Evolutionary conservation across 2,329 filamentous ascomycete species (phyloP).

Genomic region (Arthrinium puccinioides): DNA sequence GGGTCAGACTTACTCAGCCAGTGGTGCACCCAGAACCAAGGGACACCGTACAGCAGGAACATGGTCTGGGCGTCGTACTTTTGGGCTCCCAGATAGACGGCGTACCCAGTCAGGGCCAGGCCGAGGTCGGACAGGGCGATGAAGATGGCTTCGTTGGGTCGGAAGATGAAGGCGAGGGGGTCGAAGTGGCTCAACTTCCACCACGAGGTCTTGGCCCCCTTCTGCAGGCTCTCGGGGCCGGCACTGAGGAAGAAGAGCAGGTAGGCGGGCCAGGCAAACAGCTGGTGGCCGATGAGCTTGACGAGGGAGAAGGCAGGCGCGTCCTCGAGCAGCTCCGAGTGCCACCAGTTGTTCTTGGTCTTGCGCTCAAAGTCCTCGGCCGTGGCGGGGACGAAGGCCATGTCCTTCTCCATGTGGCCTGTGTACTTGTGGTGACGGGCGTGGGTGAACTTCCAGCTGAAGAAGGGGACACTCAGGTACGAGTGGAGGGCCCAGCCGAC

Average conservation of each 20-base stretch:
- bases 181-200: slow-evolving; percentile 51
- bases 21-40: slow-evolving; percentile 65
- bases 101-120: slow-evolving; percentile 40
- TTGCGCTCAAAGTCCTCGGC: slow-evolving; percentile 26
- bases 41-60: slow-evolving; percentile 52
- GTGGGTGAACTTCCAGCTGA: slow-evolving; percentile 67
- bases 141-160: slow-evolving; percentile 45
- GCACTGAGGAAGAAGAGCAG: slow-evolving; percentile 51
- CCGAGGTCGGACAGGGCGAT: slow-evolving; percentile 56
- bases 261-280: slow-evolving; percentile 59
- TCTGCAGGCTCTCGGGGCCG: slow-evolving; percentile 41
- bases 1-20: slow-evolving; percentile 48
- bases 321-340: slow-evolving; percentile 54
- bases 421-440: slow-evolving; percentile 63
- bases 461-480: slow-evolving; percentile 60
- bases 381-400: slow-evolving; percentile 53
- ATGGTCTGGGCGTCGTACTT: slow-evolving; percentile 50
- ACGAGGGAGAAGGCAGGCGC: slow-evolving; percentile 49
- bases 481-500: slow-evolving; percentile 62
- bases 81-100: slow-evolving; percentile 44
- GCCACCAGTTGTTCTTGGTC: slow-evolving; percentile 12
- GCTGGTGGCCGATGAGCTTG: slow-evolving; percentile 52
- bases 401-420: slow-evolving; percentile 61
- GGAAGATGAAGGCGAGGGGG: slow-evolving; percentile 54
- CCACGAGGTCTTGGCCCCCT: slow-evolving; percentile 33